A percentile compares a stretch with the other conserved stretches of the same genome.
These are phyloP conservation scores for Alternaria gaisen DNA, from an alignment of 2,329 filamentous ascomycete genomes.

Conservation along the genomic window DNA sequence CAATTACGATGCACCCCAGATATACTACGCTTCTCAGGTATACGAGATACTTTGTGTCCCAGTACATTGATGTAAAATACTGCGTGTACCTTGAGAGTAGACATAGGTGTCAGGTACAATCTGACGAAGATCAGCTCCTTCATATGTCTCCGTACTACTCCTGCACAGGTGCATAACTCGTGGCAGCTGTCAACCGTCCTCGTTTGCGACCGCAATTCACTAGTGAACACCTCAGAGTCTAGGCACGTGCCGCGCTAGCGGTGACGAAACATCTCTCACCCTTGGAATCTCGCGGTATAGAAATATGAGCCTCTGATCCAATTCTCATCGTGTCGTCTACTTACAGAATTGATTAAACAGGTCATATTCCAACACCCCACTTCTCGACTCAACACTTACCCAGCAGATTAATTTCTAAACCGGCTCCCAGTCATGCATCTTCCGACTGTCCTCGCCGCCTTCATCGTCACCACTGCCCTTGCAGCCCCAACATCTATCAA, in stretches of 20 bases:
- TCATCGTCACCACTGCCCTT: not conserved
- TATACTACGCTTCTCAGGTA: not conserved
- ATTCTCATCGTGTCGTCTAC: not conserved
- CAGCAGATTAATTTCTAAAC: not conserved
- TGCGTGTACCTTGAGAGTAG: not conserved
- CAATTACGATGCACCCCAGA: not conserved
- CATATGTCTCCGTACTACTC: not conserved
- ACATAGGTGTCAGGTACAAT: not conserved
- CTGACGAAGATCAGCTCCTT: not conserved
- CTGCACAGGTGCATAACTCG: not conserved
- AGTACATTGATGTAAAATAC: not conserved
- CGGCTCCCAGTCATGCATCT: not conserved
- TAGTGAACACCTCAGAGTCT: too few relatives aligned
- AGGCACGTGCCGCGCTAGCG: not conserved
- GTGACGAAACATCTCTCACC: not conserved
- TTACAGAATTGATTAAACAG: not conserved
- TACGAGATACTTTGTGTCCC: not conserved
- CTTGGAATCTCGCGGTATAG: not conserved
- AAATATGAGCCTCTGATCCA: not conserved
- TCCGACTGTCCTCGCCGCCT: not conserved
- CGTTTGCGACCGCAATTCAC: not conserved
- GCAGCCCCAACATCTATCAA: not conserved
- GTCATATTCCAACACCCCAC: not conserved
- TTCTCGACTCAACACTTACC: rapidly evolving
- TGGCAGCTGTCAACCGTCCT: not conserved